Conservation (phyloP, 495 filamentous ascomycete species). For the Endocarpon pusillum region DNA sequence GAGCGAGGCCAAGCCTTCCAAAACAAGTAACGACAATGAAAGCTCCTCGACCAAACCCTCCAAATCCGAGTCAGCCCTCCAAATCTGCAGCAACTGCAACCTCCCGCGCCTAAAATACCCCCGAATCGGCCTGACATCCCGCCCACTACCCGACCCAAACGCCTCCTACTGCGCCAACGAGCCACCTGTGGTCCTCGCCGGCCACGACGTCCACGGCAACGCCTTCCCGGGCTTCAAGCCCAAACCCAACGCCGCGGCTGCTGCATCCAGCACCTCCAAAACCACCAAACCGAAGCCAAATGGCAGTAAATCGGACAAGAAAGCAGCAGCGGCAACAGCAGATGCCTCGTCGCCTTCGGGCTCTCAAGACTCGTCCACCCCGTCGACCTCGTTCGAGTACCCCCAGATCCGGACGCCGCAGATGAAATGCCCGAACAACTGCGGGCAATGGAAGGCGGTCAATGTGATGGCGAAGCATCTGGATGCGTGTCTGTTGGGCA, state of each 20-base stretch:
- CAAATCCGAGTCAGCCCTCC: conserved; percentile 39
- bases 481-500: background rate
- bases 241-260: conserved; percentile 10
- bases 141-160: conserved; percentile 6
- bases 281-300: too few relatives aligned
- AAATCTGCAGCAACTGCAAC: conserved; percentile 32
- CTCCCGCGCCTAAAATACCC: conserved; percentile 19
- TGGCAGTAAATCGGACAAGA: background rate
- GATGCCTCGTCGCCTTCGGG: background rate
- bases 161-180: conserved; percentile 72
- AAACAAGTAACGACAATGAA: too few relatives aligned
- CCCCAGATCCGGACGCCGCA: background rate
- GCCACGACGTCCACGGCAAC: conserved; percentile 72
- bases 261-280: too few relatives aligned
- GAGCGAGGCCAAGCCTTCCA: too few relatives aligned
- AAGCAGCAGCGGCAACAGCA: background rate
- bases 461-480: background rate
- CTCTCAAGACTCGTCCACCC: background rate
- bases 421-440: conserved; percentile 1
- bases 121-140: conserved; percentile 11
- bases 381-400: background rate
- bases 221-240: conserved; percentile 43
- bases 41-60: background rate
- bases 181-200: conserved; percentile 53
- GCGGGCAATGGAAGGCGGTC: background rate